These are phyloP conservation scores for Moesziomyces sp. DNA, from an alignment of 1,284 basidiomycete genomes.

Conservation along the genomic window DNA sequence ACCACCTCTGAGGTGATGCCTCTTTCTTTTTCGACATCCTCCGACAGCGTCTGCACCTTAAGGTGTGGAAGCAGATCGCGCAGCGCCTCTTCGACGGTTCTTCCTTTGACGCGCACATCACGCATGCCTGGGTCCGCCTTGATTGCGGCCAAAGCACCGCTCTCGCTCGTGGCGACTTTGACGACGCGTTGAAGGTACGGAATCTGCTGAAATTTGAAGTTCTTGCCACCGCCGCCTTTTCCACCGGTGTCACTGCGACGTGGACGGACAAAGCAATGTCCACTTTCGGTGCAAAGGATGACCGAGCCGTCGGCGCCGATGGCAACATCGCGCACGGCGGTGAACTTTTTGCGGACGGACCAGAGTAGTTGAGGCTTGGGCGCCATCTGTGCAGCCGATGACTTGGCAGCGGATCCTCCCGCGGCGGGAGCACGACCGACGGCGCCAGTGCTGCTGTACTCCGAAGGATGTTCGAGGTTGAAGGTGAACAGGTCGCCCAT, in stretches of 20 bases:
- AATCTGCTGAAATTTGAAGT: constrained; percentile 78
- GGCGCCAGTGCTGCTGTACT: constrained; percentile 46
- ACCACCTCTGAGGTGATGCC: constrained; percentile 52
- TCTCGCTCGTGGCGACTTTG: constrained; percentile 84
- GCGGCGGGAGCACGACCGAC: constrained; percentile 10
- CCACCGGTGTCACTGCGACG: constrained; percentile 37
- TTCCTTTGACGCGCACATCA: constrained; percentile 75
- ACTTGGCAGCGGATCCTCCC: constrained; percentile 10
- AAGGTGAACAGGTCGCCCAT: constrained; percentile 94
- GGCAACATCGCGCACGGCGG: constrained; percentile 83
- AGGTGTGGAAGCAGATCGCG: constrained; percentile 64
- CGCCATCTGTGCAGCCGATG: constrained; percentile 28
- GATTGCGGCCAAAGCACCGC: constrained; percentile 88
- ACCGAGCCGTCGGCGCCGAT: constrained; percentile 87
- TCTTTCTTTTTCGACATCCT: constrained; percentile 32
- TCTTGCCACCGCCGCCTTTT: constrained; percentile 43
- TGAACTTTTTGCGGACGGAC: constrained; percentile 86
- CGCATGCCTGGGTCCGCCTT: constrained; percentile 78
- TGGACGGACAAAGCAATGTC: constrained; percentile 82
- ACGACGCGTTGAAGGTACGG: constrained; percentile 86
- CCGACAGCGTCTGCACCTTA: constrained; percentile 43
- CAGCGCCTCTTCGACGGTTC: constrained; percentile 77
- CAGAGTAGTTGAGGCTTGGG: constrained; percentile 87
- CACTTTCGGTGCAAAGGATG: constrained; percentile 91
- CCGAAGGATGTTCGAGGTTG: constrained; percentile 68